These are phyloP conservation scores for Ascochyta viciae-villosae DNA, from an alignment of 2,329 filamentous ascomycete species.

Conservation along the genomic window DNA sequence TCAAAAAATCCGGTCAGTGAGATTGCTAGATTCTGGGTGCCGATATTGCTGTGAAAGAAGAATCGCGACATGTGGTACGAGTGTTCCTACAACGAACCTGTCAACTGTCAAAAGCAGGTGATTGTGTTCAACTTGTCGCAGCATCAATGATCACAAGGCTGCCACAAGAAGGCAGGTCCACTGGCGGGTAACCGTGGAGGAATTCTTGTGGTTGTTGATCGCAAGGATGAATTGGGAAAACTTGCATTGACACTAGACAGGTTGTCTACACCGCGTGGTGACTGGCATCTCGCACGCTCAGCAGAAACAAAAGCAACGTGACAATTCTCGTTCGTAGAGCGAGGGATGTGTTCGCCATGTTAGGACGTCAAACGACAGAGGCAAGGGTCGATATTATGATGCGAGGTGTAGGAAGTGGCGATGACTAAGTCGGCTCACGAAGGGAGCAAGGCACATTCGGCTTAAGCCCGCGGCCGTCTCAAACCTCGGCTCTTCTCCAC, in stretches of 20 bases:
- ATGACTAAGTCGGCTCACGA: constrained; percentile 9
- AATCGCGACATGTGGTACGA: constrained; percentile 9
- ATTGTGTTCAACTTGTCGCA: constrained; percentile 17
- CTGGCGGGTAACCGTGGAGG: neutral
- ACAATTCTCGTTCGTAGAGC: constrained; percentile 6
- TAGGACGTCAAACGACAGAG: neutral
- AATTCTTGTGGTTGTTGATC: neutral
- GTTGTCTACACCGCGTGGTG: constrained; percentile 11
- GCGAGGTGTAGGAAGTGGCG: constrained; percentile 1
- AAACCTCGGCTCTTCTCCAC: constrained; percentile 43
- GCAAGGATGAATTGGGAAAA: neutral
- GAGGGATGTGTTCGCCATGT: constrained; percentile 10
- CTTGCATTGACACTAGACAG: neutral
- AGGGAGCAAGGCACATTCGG: neutral
- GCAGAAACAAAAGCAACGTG: constrained; percentile 7
- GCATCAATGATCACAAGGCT: constrained; percentile 1
- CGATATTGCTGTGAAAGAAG: constrained; percentile 2
- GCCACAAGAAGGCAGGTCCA: constrained; percentile 3
- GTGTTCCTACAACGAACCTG: constrained; percentile 23
- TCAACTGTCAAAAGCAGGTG: constrained; percentile 32
- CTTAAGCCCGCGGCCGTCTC: neutral
- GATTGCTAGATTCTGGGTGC: neutral
- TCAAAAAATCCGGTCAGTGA: constrained; percentile 10
- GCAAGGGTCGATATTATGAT: constrained; percentile 5
- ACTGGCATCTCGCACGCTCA: constrained; percentile 6